Evolutionary conservation across 169 alveolate genomes (phyloP), one percentile per base, ranked within the genome.

Genomic region (Eimeria zaria): DNA sequence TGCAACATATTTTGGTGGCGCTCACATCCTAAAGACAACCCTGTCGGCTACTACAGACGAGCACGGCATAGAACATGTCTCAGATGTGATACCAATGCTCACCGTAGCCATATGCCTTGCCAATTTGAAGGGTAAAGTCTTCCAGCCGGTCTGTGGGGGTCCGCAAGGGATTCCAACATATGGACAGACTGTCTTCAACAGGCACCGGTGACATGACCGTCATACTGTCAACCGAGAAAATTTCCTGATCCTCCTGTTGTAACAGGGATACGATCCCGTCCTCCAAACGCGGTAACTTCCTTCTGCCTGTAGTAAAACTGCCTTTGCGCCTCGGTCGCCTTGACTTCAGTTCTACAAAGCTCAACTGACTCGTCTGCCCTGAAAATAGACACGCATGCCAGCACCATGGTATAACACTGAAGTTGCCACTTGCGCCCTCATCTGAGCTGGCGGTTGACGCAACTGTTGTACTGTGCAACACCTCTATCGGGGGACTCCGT

Each of bases 101-200:
- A 67, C 96, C 94, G 94, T 93, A 93, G 62, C 85, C 53, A 9
- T 46, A 20, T 20, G 67, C 96, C 76, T 51, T 55, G 76, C 96
- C 96, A 30, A 93, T 48, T 11, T 41, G n/a, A 18, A 93, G 24
- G 46, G 96, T 64, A 89, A 93, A 93, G 89, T 93, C 96, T 55
- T 73, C 48, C 76, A 93, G 44, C 48, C 39, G 18, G 71, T 74
- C 53, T 14, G 93, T 67, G 36, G 94, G 81, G 9, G 46, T 30
- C 53, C 78, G 48, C 67, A 41, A 33, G n/a, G 94, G 80, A 55
- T 93, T 93, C 96, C 96, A 93, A 51, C 96, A 93, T 48, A 93
- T 39, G 2, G 76, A 18, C 30, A 58, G 27, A 16, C 12, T 67
- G 44, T 55, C 81, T 39, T 64, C 89, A 18, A 53, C 81, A n/a